These are phyloP conservation scores for Orbilia ellipsospora DNA, from an alignment of 2,329 filamentous ascomycete genomes.

Conservation along the genomic window DNA sequence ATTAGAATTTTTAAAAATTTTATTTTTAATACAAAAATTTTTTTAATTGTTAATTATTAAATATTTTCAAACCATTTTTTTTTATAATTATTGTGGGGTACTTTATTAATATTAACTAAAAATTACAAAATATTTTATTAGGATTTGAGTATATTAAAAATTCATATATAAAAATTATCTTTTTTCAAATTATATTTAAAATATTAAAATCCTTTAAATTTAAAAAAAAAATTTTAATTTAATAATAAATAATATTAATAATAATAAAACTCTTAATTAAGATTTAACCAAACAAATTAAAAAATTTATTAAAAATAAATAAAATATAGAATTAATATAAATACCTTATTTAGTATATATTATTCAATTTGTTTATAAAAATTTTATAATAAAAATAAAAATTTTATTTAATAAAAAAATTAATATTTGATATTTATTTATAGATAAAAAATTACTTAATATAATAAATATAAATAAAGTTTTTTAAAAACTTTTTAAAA, in stretches of 20 bases:
- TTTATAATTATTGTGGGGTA: not conserved
- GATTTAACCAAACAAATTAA: no score
- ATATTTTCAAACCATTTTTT: not conserved
- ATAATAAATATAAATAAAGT: not conserved
- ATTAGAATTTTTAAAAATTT: not conserved
- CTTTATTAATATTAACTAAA: no score
- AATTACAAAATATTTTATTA: no score
- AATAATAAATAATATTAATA: no score
- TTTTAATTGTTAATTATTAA: not conserved
- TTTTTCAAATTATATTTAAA: no score
- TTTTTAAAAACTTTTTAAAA: not conserved
- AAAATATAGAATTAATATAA: not conserved
- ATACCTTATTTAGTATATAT: not conserved
- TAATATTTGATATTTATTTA: not conserved
- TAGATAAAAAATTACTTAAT: not conserved
- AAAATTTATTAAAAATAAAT: not conserved
- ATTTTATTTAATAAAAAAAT: not conserved
- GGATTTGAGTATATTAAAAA: no score
- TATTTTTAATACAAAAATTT: not conserved
- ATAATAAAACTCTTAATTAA: no score
- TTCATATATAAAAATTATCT: no score
- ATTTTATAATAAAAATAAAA: not conserved
- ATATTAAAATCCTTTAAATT: no score
- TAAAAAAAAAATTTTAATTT: no score
- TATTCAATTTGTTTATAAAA: not conserved